These are phyloP conservation scores for Penicillium glabrum DNA, from an alignment of 2,329 filamentous ascomycete genomes.

Conservation along the genomic window DNA sequence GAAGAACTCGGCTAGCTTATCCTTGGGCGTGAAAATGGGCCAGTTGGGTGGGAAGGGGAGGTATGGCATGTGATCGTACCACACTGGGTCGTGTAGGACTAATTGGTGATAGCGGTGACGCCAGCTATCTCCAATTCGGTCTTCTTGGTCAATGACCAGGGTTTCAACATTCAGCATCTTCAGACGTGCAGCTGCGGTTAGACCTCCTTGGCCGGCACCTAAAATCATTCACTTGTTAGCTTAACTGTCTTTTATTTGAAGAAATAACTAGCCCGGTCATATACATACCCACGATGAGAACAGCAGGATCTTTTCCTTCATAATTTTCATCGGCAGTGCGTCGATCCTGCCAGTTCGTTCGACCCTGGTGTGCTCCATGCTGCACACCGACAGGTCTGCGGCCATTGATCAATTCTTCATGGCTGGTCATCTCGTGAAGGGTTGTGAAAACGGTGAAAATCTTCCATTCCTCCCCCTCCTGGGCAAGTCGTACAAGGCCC, in stretches of 20 bases:
- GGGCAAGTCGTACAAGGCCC: constrained; percentile 56
- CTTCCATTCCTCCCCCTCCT: constrained; percentile 54
- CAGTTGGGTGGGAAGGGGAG: constrained; percentile 63
- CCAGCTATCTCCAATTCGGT: constrained; percentile 65
- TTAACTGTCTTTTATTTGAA: not conserved
- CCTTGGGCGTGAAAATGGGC: constrained; percentile 71
- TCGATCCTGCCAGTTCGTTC: constrained; percentile 62
- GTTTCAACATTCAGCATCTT: constrained; percentile 58
- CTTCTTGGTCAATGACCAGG: constrained; percentile 60
- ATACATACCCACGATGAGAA: constrained; percentile 60
- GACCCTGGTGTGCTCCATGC: constrained; percentile 53
- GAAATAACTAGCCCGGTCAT: not conserved
- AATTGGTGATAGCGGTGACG: constrained; percentile 63
- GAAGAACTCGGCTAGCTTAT: constrained; percentile 69
- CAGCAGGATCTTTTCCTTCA: constrained; percentile 54
- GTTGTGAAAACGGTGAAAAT: constrained; percentile 64
- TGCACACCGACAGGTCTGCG: constrained; percentile 57
- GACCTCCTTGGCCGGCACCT: constrained; percentile 62
- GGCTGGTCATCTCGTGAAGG: constrained; percentile 54
- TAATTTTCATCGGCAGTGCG: constrained; percentile 52
- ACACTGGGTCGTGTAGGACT: constrained; percentile 68
- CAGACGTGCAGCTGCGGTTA: constrained; percentile 59
- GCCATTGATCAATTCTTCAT: constrained; percentile 51
- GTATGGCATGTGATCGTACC: constrained; percentile 59
- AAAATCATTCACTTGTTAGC: not conserved